Base-by-base conservation (phyloP, 1,139 yeast genomes). In the Debaryomyces robertsiae region DNA sequence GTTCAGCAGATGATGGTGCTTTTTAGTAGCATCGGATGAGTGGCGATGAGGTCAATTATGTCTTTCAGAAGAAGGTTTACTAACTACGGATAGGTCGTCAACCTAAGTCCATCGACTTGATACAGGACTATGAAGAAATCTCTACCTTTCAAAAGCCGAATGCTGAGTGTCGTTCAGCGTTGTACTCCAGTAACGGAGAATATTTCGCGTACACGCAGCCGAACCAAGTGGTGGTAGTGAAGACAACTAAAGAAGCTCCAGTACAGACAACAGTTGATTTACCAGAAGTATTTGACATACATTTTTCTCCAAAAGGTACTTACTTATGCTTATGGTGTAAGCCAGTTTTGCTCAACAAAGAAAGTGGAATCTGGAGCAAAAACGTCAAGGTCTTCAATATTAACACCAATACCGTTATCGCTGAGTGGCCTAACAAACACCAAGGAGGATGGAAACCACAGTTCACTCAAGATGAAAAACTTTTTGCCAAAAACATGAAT, bases 361-460 rank as follows among this genome's bases (percentile, higher is more conserved):
- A 79, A 56, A 66, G 77, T 57, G 90, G 91, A 25, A 82, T 85
- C 55, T 84, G 82, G 79, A 69, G 65, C 41, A 81, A 88, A 48
- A 91, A 91, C 63, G 87, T 91, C 50, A 81, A 82, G 56, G 76
- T 93, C 44, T 89, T 86, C 79, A 75, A 78, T 49, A 67, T 81
- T 40, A 60, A 65, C 31, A 58, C 63, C 31, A 59, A 78, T 30
- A 68, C 75, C 39, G 73, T 81, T 36, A 67, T 81, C 37, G 81
- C 77, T 50, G 79, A 81, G 50, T 91, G 88, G 75, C 73, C 86
- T 41, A 86, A 87, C 49, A 88, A 85, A 63, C 82, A 82, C 43
- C 97, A 93, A 68, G 80, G 81, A 46, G 94, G 93, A 23, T 91
- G 98, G 96, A 82, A 81, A 57, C 86, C 95, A 25, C 96, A 89